Evolutionary conservation across 1,139 yeast species (phyloP).

Genomic region (Protomyces inouyei): DNA sequence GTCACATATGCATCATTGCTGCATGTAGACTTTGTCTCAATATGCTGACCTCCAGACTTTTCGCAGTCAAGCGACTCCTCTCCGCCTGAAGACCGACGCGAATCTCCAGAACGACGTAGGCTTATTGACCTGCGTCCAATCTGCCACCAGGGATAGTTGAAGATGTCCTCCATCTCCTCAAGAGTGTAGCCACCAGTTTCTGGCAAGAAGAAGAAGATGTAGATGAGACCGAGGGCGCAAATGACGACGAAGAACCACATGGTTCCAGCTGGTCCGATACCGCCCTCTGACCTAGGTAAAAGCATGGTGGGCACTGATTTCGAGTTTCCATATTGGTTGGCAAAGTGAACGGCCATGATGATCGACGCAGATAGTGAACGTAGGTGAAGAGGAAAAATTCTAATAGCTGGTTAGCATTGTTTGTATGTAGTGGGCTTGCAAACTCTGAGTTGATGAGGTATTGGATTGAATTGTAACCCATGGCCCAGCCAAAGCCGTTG

Average conservation of each 20-base stretch:
- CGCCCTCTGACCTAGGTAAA: conserved; percentile 14
- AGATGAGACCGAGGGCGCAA: conserved; percentile 22
- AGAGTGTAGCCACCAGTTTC: conserved; percentile 21
- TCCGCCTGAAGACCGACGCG: background rate
- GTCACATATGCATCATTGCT: background rate
- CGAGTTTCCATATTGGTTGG: conserved; percentile 46
- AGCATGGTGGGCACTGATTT: conserved; percentile 23
- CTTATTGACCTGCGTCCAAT: conserved; percentile 9
- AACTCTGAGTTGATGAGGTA: background rate
- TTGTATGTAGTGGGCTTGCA: background rate
- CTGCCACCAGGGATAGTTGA: conserved; percentile 15
- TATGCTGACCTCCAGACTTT: background rate
- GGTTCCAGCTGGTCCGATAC: conserved; percentile 17
- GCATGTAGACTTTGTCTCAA: background rate
- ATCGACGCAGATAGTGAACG: conserved; percentile 53
- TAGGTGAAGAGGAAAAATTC: conserved; percentile 51
- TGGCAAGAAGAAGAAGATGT: conserved; percentile 23
- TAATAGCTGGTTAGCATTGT: conserved; percentile 33
- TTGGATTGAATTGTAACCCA: conserved; percentile 47
- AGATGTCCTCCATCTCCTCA: conserved; percentile 16
- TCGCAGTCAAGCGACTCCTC: background rate
- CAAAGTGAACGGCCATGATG: conserved; percentile 56
- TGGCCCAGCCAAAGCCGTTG: conserved; percentile 57
- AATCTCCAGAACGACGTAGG: conserved; percentile 18
- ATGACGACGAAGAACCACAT: conserved; percentile 17